phyloP scores from a whole-genome alignment of 768 basidiomycete genomes.

The Tulasnella sp. region DNA sequence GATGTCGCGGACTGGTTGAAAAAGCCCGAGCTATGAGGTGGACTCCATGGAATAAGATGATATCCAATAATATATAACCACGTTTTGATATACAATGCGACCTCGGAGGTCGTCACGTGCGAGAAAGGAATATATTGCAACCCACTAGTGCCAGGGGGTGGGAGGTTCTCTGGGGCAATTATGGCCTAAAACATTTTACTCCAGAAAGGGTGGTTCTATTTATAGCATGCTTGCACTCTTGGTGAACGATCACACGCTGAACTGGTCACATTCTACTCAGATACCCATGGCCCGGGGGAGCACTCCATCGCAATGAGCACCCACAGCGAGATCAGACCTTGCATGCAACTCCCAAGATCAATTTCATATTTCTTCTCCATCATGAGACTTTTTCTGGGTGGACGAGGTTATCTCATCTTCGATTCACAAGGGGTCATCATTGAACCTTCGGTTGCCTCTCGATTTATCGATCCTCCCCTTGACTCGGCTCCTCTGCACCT shows the following conservation, averaged over 20 bases:
- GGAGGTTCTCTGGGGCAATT: too few species aligned
- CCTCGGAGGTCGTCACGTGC: too few species aligned
- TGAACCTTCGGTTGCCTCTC: not conserved
- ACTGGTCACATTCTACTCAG: too few species aligned
- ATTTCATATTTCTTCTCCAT: not conserved
- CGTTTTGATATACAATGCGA: not conserved
- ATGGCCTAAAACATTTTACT: too few species aligned
- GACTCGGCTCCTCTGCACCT: not conserved
- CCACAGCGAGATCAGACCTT: not conserved
- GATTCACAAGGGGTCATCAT: not conserved
- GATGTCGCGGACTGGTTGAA: slow-evolving; percentile 56
- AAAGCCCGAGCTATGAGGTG: slow-evolving; percentile 5
- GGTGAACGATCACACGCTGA: too few species aligned
- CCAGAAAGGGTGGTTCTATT: too few species aligned
- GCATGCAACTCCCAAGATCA: not conserved
- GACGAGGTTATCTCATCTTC: not conserved
- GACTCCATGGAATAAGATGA: not conserved
- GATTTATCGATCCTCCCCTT: not conserved
- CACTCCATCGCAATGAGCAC: not conserved
- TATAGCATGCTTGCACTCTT: too few species aligned
- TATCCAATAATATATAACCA: not conserved
- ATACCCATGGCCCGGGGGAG: too few species aligned
- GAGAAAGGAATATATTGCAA: too few species aligned
- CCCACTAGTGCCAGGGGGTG: too few species aligned
- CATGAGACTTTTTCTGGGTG: not conserved